Evolutionary conservation across 345 rosid genomes (phyloP), one percentile per base, ranked within the genome.

Genomic region (Arabidopsis arenosa): DNA sequence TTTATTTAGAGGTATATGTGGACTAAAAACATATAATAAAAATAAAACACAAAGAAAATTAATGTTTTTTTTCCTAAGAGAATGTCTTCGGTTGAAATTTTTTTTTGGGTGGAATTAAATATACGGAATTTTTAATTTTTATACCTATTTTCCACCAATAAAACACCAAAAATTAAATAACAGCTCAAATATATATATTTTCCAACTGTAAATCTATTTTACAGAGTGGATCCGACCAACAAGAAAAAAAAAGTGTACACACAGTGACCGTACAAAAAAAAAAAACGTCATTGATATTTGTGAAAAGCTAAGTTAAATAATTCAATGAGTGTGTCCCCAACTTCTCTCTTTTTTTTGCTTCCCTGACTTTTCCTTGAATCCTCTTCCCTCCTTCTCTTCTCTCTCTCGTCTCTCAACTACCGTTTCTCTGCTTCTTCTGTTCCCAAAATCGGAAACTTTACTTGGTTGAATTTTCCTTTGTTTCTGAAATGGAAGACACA

Each of bases 401-500:
- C 54, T 72, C 26, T 70, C 30, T 68, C 80, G 57, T 73, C 67
- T 86, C 87, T 79, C 83, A 80, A 82, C 75, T 9, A 64, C 62
- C 66, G 48, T 68, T 4, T 18, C 21, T 69, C 81, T 80, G 64
- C 82, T 68, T 62, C 81, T 53, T 47, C 52, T 49, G 66, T 51
- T 56, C 74, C 71, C 69, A 48, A 75, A 73, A 11, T 56, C 63
- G 40, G 49, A 37, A 63, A 51, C 66, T 76, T 59, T 35, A 36
- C 2, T 47, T 73, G 18, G 64, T 71, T 47, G 64, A 15, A 68
- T 15, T 63, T 37, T 58, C 47, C 18, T 7, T 52, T 52, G 72
- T 68, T 44, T 63, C 64, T 30, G 23, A 32, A 56, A 68, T 70
- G 72, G 74, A 64, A 63, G 98, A 94, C 79, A 92, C 98, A 5